phyloP scores from a whole-genome alignment of 805 yeast species.

The Starmerella stigmatis region DNA sequence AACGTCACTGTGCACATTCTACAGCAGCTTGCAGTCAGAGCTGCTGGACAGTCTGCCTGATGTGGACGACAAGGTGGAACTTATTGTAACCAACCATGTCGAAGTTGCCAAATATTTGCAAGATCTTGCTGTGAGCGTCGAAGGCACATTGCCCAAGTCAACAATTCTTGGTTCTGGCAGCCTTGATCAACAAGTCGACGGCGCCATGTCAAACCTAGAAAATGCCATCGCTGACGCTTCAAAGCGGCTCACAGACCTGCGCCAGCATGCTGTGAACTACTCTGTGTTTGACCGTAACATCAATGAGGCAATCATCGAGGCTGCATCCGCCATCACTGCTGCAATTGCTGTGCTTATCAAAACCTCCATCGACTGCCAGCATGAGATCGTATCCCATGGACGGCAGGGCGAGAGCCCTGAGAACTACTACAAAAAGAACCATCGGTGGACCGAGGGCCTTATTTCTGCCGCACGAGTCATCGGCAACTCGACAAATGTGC shows the following conservation, averaged over 20 bases:
- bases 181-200: constrained; percentile 63
- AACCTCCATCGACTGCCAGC: constrained; percentile 71
- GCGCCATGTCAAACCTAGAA: constrained; percentile 65
- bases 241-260: constrained; percentile 43
- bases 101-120: constrained; percentile 65
- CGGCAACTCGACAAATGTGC: constrained; percentile 69
- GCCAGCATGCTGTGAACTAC: constrained; percentile 33
- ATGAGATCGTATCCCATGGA: constrained; percentile 66
- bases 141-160: constrained; percentile 43
- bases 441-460: constrained; percentile 88
- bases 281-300: constrained; percentile 49
- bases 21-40: constrained; percentile 48
- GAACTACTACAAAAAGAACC: constrained; percentile 75
- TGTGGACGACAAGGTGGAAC: constrained; percentile 57
- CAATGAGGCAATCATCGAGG: constrained; percentile 63
- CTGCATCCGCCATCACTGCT: constrained; percentile 70
- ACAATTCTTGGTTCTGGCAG: constrained; percentile 28
- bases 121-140: constrained; percentile 44
- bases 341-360: constrained; percentile 62
- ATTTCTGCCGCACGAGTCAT: constrained; percentile 83
- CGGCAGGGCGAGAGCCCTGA: constrained; percentile 55
- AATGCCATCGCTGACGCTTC: constrained; percentile 58
- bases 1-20: constrained; percentile 49
- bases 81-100: constrained; percentile 63
- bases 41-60: constrained; percentile 36